These are phyloP conservation scores for Pseudopediastrum boryanum DNA, from an alignment of 139 green algal genomes.

Conservation along the genomic window DNA sequence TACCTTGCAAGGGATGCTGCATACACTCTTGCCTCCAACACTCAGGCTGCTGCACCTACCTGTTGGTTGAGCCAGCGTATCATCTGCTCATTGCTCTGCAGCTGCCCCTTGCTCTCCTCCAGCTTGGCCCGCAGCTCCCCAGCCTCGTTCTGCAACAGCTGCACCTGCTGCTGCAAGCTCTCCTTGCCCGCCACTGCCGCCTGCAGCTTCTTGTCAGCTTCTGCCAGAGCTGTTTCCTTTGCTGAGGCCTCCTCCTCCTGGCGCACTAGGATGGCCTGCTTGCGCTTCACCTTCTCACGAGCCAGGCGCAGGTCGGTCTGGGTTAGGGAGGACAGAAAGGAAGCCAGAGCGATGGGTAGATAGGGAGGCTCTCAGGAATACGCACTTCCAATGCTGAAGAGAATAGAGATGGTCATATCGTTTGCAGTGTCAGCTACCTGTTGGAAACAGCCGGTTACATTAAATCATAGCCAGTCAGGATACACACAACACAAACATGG, in stretches of 20 bases:
- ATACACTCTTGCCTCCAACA: no score
- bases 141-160: constrained; percentile 49
- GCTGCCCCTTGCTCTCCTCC: constrained; percentile 78
- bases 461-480: no score
- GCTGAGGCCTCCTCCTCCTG: constrained; percentile 82
- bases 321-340: background rate
- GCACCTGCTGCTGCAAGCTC: constrained; percentile 27
- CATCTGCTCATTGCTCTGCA: constrained; percentile 92
- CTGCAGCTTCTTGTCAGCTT: background rate
- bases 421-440: no score
- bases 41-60: no score
- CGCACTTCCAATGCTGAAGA: no score
- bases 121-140: constrained; percentile 74
- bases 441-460: no score
- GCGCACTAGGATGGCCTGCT: constrained; percentile 74
- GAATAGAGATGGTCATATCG: no score
- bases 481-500: no score
- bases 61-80: constrained; percentile 95
- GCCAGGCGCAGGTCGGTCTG: constrained; percentile 70
- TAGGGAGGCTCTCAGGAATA: no score
- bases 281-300: constrained; percentile 80
- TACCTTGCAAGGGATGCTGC: no score
- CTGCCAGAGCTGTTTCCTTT: constrained; percentile 47
- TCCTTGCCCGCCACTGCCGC: constrained; percentile 38
- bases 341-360: background rate